Percentiles rank a stretch among this genome's conserved stretches.
Evolutionary conservation across 345 rosid genomes (phyloP).

Genomic region (Eucalyptus sp.): DNA sequence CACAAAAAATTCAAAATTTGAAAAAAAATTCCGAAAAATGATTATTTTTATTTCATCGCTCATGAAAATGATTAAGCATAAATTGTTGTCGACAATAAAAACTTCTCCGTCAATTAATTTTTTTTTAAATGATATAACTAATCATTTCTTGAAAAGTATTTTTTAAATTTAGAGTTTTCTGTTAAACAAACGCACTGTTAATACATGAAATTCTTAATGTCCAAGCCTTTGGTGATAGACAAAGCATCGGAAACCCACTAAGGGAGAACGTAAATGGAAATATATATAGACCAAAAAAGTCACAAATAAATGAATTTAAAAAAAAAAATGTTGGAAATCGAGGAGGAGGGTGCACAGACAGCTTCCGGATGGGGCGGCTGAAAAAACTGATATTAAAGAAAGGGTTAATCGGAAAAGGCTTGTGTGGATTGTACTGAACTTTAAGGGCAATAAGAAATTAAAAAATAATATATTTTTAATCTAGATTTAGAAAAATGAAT

Average conservation of each 20-base stretch:
- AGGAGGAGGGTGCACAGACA: background rate
- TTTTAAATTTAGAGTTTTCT: too few relatives aligned
- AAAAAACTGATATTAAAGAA: background rate
- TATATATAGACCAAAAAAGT: background rate
- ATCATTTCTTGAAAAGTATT: too few relatives aligned
- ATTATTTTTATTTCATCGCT: background rate
- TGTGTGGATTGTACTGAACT: background rate
- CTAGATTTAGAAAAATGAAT: background rate
- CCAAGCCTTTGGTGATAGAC: background rate
- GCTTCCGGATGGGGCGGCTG: background rate
- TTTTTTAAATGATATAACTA: too few relatives aligned
- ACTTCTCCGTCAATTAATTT: fast-evolving
- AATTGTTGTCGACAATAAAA: too few relatives aligned
- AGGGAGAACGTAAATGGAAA: background rate
- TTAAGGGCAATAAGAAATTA: background rate
- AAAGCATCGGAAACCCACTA: background rate
- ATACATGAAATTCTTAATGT: background rate
- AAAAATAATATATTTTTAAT: background rate
- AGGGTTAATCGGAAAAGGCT: background rate
- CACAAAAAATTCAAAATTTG: too few relatives aligned
- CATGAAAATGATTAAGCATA: too few relatives aligned
- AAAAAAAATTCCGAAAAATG: too few relatives aligned
- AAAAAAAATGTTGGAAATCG: background rate
- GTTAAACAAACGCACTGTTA: fast-evolving
- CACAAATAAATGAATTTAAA: background rate